A percentile compares a stretch with the other conserved stretches of the same genome.
phyloP scores from a whole-genome alignment of 1,284 basidiomycete genomes.

The Takashimella koratensis region DNA sequence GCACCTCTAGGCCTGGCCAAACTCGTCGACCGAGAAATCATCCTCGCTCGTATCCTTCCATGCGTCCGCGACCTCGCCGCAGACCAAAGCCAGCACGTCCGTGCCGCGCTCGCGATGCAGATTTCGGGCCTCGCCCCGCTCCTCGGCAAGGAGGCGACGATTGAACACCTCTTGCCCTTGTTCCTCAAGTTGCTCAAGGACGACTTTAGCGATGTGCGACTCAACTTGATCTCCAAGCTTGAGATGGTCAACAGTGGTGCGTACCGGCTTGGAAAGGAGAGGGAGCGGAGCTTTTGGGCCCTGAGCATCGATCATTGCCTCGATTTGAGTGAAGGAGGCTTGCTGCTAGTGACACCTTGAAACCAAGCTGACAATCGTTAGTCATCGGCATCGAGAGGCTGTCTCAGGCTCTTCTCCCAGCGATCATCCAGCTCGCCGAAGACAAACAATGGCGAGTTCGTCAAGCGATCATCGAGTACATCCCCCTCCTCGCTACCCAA shows the following conservation, averaged over 20 bases:
- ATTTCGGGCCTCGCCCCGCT: slow-evolving; percentile 97
- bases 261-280: slow-evolving; percentile 44
- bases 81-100: slow-evolving; percentile 94
- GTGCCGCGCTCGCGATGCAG: slow-evolving; percentile 92
- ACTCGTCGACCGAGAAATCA: slow-evolving; percentile 88
- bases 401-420: slow-evolving; percentile 92
- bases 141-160: slow-evolving; percentile 89
- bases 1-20: slow-evolving; percentile 82
- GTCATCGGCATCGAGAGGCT: slow-evolving; percentile 97
- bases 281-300: too few species aligned
- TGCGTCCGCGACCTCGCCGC: slow-evolving; percentile 92
- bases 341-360: too few species aligned
- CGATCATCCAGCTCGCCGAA: slow-evolving; percentile 96
- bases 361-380: too few species aligned
- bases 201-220: slow-evolving; percentile 95
- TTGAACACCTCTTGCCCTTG: slow-evolving; percentile 92
- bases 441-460: slow-evolving; percentile 99
- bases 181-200: slow-evolving; percentile 97
- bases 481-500: slow-evolving; percentile 91
- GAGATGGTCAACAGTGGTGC: slow-evolving; percentile 91
- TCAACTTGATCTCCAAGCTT: slow-evolving; percentile 98
- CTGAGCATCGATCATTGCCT: too few species aligned
- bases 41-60: slow-evolving; percentile 89
- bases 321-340: too few species aligned
- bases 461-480: slow-evolving; percentile 99